Percentiles rank a stretch among this genome's conserved stretches.
phyloP scores from a whole-genome alignment of 106 monocot species.

The Alisma plantagoaquatica region DNA sequence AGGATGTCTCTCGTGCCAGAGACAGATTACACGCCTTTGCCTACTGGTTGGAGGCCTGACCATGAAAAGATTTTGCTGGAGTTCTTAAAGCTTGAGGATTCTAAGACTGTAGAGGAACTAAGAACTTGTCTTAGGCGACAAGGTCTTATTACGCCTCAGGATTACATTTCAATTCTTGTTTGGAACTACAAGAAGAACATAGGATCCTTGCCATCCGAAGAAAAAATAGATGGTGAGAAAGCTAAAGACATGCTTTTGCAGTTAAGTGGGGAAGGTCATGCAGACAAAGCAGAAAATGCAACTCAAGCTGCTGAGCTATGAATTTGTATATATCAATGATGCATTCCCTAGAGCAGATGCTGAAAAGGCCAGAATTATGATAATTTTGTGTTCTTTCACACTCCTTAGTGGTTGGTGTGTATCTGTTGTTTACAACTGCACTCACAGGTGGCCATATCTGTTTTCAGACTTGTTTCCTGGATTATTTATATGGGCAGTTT shows the following conservation, averaged over 20 bases:
- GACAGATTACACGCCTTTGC: slow-evolving; percentile 88
- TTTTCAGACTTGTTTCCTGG: no score
- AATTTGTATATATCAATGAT: no score
- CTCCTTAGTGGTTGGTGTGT: no score
- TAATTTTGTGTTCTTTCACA: no score
- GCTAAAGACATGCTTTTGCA: slow-evolving; percentile 59
- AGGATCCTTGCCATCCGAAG: slow-evolving; percentile 34
- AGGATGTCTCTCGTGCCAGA: slow-evolving; percentile 92
- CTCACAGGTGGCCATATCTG: no score
- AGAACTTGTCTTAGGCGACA: slow-evolving; percentile 44
- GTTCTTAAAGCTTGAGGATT: slow-evolving; percentile 59
- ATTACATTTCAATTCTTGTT: slow-evolving; percentile 84
- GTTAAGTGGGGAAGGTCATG: slow-evolving; percentile 18
- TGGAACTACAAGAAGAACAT: slow-evolving; percentile 97
- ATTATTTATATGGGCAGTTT: no score
- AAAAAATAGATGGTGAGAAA: slow-evolving; percentile 24
- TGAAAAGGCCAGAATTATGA: no score
- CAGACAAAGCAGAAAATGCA: no score
- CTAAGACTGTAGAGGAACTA: slow-evolving; percentile 49
- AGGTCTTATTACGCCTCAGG: slow-evolving; percentile 88
- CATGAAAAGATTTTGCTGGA: slow-evolving; percentile 85
- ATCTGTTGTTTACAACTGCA: no score
- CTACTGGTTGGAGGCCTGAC: slow-evolving; percentile 70
- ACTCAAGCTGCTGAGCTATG: no score
- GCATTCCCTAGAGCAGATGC: no score